These are phyloP conservation scores for Chlorella sp. DNA, from an alignment of 139 green algal genomes.

Conservation along the genomic window DNA sequence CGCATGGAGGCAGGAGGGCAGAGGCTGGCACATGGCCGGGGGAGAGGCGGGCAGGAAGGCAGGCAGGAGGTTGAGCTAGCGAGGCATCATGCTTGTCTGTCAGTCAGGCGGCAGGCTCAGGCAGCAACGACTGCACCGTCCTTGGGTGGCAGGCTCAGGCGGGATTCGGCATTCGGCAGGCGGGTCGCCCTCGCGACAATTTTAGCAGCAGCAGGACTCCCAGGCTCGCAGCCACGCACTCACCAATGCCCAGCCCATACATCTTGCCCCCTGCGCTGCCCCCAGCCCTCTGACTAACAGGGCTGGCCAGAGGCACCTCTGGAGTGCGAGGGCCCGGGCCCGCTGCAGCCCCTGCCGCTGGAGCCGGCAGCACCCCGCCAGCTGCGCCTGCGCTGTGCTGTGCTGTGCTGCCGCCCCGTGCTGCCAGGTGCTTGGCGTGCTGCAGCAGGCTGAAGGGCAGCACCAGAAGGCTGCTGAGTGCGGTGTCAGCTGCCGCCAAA, in stretches of 20 bases:
- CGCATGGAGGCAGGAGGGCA: too few relatives aligned
- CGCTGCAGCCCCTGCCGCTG: not conserved
- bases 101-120: too few relatives aligned
- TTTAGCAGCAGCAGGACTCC: not conserved
- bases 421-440: not conserved
- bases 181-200: too few relatives aligned
- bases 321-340: not conserved
- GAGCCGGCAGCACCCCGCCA: not conserved
- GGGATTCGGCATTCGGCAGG: too few relatives aligned
- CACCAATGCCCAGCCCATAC: not conserved
- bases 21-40: too few relatives aligned
- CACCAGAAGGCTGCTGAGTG: constrained; percentile 6
- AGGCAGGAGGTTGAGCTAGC: too few relatives aligned
- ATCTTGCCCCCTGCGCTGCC: not conserved
- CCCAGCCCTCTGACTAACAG: not conserved
- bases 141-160: too few relatives aligned
- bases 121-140: too few relatives aligned
- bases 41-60: not conserved
- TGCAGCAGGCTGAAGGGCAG: constrained; percentile 29
- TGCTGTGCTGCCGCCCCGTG: not conserved
- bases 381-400: not conserved
- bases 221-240: not conserved
- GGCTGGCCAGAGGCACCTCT: not conserved
- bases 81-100: too few relatives aligned
- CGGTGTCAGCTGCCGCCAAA: not conserved